These are phyloP conservation scores for Candida nonsorbophila DNA, from an alignment of 805 yeast genomes.

Conservation along the genomic window DNA sequence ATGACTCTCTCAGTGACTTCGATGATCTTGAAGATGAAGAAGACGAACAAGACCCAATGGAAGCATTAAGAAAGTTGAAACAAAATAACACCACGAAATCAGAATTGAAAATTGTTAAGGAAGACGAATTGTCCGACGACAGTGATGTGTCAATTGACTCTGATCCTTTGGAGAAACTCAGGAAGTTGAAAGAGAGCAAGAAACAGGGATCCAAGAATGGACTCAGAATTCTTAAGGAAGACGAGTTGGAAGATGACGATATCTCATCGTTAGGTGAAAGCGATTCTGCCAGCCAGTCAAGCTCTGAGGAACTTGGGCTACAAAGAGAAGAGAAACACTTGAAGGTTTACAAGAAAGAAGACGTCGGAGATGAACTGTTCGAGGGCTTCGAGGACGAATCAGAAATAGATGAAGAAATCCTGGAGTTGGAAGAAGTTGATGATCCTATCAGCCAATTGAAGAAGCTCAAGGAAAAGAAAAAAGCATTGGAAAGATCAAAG, in stretches of 20 bases:
- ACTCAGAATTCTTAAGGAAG: slow-evolving; percentile 18
- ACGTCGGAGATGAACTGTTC: slow-evolving; percentile 16
- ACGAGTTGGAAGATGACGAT: slow-evolving; percentile 18
- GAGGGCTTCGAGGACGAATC: slow-evolving; percentile 10
- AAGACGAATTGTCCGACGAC: slow-evolving; percentile 24
- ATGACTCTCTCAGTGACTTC: not conserved
- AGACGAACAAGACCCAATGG: slow-evolving; percentile 18
- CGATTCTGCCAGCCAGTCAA: too few species aligned
- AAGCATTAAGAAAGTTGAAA: slow-evolving; percentile 12
- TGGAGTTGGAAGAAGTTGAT: slow-evolving; percentile 14
- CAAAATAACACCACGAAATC: slow-evolving; percentile 3
- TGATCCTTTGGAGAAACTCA: not conserved
- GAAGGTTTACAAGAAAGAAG: slow-evolving; percentile 35
- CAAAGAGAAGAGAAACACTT: slow-evolving; percentile 41
- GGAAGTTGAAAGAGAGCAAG: slow-evolving; percentile 2
- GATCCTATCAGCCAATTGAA: slow-evolving; percentile 16
- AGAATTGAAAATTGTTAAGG: slow-evolving; percentile 21
- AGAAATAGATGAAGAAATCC: slow-evolving; percentile 7
- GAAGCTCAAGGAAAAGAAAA: not conserved
- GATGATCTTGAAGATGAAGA: slow-evolving; percentile 1
- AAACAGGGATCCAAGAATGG: slow-evolving; percentile 3
- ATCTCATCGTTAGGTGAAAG: too few species aligned
- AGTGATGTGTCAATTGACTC: too few species aligned
- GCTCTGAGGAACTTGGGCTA: slow-evolving; percentile 22
- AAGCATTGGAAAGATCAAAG: too few species aligned